phyloP scores from a whole-genome alignment of 2,329 filamentous ascomycete genomes.

The Chrysosporium queenslandicum region DNA sequence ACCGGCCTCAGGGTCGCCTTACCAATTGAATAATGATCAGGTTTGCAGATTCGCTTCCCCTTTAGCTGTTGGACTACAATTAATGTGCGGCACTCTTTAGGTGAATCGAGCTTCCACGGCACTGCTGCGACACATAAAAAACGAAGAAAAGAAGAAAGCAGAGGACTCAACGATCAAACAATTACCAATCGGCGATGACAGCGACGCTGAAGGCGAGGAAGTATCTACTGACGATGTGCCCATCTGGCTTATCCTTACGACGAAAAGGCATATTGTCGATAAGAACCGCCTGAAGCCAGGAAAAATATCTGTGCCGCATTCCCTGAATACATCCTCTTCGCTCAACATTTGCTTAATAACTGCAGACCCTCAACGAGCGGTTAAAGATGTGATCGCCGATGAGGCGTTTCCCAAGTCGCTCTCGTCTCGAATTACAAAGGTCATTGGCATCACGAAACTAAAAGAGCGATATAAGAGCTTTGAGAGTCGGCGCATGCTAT shows the following conservation, averaged over 20 bases:
- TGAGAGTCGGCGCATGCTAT: constrained; percentile 74
- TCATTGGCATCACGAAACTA: constrained; percentile 76
- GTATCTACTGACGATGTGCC: constrained; percentile 41
- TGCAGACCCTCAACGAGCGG: constrained; percentile 69
- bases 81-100: constrained; percentile 25
- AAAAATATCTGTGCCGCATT: constrained; percentile 69
- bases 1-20: constrained; percentile 36
- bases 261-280: constrained; percentile 59
- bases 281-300: constrained; percentile 70
- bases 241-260: constrained; percentile 53
- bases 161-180: constrained; percentile 44
- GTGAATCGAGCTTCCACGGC: constrained; percentile 51
- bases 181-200: constrained; percentile 42
- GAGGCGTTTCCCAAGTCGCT: constrained; percentile 60
- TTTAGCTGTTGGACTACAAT: background rate
- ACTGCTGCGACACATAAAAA: constrained; percentile 49
- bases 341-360: constrained; percentile 77
- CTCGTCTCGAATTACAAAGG: constrained; percentile 57
- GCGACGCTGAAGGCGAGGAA: constrained; percentile 37
- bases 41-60: constrained; percentile 24
- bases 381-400: constrained; percentile 77
- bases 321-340: constrained; percentile 57
- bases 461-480: constrained; percentile 83
- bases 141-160: constrained; percentile 40
- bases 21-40: constrained; percentile 41